These are phyloP conservation scores for Blumeriella jaapii DNA, from an alignment of 2,329 filamentous ascomycete genomes.

Conservation along the genomic window DNA sequence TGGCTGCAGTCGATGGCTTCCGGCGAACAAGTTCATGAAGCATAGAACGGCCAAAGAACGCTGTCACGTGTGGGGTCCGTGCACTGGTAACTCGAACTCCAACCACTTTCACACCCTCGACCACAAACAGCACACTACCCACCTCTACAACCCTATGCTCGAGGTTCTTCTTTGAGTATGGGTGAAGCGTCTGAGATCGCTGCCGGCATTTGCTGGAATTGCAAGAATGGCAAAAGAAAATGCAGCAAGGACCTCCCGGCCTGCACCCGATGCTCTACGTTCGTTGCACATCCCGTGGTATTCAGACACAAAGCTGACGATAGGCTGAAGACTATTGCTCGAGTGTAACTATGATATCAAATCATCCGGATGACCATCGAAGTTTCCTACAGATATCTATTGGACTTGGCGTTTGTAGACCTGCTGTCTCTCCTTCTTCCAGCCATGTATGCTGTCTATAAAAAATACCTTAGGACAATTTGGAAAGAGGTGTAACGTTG, in stretches of 20 bases:
- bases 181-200: slow-evolving; percentile 5
- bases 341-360: slow-evolving; percentile 17
- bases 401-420: slow-evolving; percentile 16
- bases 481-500: slow-evolving; percentile 15
- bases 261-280: slow-evolving; percentile 16
- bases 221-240: slow-evolving; percentile 17
- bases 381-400: slow-evolving; percentile 14
- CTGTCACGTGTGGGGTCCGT: no score
- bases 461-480: slow-evolving; percentile 15
- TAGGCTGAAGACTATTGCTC: slow-evolving; percentile 11
- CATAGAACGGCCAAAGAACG: no score
- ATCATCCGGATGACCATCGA: slow-evolving; percentile 16
- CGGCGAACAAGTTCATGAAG: no score
- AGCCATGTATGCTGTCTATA: slow-evolving; percentile 14
- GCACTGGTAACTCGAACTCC: no score
- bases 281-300: slow-evolving; percentile 1
- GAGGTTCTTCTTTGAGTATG: no score
- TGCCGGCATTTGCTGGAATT: slow-evolving; percentile 16
- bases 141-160: no score
- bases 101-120: no score
- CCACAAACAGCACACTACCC: no score
- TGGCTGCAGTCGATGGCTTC: no score
- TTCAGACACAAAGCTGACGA: slow-evolving; percentile 2
- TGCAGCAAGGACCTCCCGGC: slow-evolving; percentile 16
- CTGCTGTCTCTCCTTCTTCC: slow-evolving; percentile 15